phyloP scores from a whole-genome alignment of 2,329 filamentous ascomycete species.

The Clonostachys solani region DNA sequence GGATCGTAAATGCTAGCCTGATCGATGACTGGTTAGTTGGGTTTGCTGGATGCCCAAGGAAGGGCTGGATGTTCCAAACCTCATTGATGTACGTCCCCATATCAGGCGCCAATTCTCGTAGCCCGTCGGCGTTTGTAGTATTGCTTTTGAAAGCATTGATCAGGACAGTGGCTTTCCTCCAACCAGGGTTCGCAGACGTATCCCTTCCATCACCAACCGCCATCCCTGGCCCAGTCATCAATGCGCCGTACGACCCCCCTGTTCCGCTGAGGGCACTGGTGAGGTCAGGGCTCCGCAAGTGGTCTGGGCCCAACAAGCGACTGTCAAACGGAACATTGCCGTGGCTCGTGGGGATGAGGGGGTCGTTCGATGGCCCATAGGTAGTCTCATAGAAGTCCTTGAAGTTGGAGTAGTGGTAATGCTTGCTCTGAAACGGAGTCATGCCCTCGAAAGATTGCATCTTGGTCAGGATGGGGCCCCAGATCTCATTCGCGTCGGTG shows the following conservation, averaged over 20 bases:
- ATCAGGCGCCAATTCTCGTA: slow-evolving; percentile 6
- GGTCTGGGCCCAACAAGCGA: slow-evolving; percentile 1
- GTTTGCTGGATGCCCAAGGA: slow-evolving; percentile 16
- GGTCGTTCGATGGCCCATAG: too few relatives aligned
- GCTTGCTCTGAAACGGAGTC: too few relatives aligned
- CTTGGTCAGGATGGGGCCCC: too few relatives aligned
- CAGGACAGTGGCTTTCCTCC: slow-evolving; percentile 26
- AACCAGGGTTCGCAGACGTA: slow-evolving; percentile 32
- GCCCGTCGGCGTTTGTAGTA: slow-evolving; percentile 7
- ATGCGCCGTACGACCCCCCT: slow-evolving; percentile 17
- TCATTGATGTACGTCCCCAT: slow-evolving; percentile 10
- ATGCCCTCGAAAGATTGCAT: too few relatives aligned
- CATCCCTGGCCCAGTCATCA: too few relatives aligned
- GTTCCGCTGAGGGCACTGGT: slow-evolving; percentile 29
- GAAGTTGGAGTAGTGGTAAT: too few relatives aligned
- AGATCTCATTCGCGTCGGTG: too few relatives aligned
- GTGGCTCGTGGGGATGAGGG: too few relatives aligned
- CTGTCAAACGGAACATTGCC: too few relatives aligned
- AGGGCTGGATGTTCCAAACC: slow-evolving; percentile 19
- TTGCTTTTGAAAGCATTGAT: slow-evolving; percentile 23
- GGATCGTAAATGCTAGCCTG: slow-evolving; percentile 23
- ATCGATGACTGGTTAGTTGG: slow-evolving; percentile 15
- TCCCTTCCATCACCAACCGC: too few relatives aligned
- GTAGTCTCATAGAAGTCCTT: too few relatives aligned
- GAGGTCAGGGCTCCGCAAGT: slow-evolving; percentile 21